Conservation (phyloP, 108 stramenopile genomes). For the Hondaea fermentalgiana region DNA sequence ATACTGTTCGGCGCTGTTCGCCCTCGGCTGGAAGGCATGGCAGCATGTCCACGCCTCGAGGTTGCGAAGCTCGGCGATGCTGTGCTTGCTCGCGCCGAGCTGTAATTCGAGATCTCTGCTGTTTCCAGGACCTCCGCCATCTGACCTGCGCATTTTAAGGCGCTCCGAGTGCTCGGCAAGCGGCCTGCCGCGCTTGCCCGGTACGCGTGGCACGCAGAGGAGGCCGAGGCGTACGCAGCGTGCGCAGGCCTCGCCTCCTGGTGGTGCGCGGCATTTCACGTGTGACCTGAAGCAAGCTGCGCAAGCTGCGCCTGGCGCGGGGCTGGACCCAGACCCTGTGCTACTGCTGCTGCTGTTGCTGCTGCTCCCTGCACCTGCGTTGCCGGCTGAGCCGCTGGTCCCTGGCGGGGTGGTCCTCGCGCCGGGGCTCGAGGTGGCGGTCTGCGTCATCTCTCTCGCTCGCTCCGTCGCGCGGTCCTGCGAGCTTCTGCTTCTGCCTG, state of each 20-base stretch:
- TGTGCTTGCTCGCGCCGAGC: neutral
- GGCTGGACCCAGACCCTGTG: too few relatives aligned
- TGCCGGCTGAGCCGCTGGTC: too few relatives aligned
- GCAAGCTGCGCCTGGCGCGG: neutral
- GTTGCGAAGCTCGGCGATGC: neutral
- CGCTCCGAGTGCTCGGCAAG: neutral
- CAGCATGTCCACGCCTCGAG: neutral
- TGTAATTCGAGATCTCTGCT: neutral
- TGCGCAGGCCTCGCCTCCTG: neutral
- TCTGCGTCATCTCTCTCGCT: too few relatives aligned
- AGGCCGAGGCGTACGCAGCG: neutral
- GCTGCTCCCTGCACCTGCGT: too few relatives aligned
- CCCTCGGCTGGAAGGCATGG: neutral
- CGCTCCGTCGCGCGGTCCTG: too few relatives aligned
- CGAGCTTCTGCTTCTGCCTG: too few relatives aligned
- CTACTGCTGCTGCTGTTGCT: too few relatives aligned
- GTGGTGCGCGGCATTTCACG: neutral
- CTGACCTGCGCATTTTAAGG: neutral
- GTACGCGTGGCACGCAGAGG: neutral
- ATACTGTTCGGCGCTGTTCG: neutral
- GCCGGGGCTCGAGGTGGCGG: too few relatives aligned
- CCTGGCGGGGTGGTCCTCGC: too few relatives aligned
- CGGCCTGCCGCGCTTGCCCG: neutral
- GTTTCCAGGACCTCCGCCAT: neutral
- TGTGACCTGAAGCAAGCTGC: neutral